These are phyloP conservation scores for Ceriops decandra DNA, from an alignment of 345 rosid genomes.

Conservation along the genomic window DNA sequence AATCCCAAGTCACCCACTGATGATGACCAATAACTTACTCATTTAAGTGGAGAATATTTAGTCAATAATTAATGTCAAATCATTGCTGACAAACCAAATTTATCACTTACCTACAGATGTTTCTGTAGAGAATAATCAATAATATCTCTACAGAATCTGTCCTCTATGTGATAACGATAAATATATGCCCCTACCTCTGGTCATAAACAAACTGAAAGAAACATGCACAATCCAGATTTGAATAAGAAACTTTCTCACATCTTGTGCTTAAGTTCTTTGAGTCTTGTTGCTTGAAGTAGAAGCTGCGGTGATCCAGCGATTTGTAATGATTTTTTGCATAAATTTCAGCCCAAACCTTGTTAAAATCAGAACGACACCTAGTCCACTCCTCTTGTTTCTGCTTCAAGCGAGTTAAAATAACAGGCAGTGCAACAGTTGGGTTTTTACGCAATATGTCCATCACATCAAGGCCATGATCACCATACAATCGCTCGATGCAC, in stretches of 20 bases:
- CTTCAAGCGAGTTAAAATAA: constrained; percentile 2
- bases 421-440: background rate
- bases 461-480: constrained; percentile 3
- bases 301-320: constrained; percentile 98
- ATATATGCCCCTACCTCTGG: no score
- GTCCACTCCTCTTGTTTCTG: constrained; percentile 8
- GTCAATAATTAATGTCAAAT: no score
- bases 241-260: constrained; percentile 46
- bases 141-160: no score
- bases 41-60: no score
- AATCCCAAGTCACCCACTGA: no score
- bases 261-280: constrained; percentile 89
- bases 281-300: constrained; percentile 98
- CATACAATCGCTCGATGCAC: constrained; percentile 51
- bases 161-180: no score
- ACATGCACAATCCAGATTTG: background rate
- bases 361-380: background rate
- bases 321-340: constrained; percentile 78
- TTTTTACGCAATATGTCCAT: constrained; percentile 7
- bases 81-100: no score
- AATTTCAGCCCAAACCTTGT: constrained; percentile 1
- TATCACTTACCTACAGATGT: no score
- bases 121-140: no score
- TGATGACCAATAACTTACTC: no score
- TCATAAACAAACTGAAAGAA: no score